Evolutionary conservation across 106 monocot species (phyloP), one percentile per base, ranked within the genome.

Genomic region (Ottelia alismoides): DNA sequence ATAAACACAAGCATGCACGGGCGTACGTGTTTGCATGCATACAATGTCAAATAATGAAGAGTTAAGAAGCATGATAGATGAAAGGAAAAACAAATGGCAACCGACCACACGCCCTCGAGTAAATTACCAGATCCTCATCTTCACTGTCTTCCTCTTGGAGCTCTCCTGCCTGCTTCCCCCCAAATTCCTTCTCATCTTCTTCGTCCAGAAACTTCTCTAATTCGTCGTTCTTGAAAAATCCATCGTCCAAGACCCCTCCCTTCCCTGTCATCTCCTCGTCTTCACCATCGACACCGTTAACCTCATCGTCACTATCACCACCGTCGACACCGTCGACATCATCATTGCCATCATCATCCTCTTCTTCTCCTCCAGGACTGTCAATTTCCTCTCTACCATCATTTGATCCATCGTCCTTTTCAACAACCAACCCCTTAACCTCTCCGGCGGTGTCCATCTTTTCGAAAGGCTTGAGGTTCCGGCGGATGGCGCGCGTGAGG

Each of bases 151-250:
- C 65, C 19, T 55, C 65, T 30, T 57, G 74, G 31, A 44, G 44
- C 28, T 62, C 50, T 3, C 51, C 65, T 23, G 62, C 72, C 32
- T 66, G 62, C 7, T 66, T 70, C n/a, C 65, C 66, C 11, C 73
- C 79, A 47, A 73, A 88, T 55, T 79, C 82, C 65, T 68, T 62
- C 11, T 56, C 82, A 59, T 88, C 88, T n/a, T 66, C 82, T 25
- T 67, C 56, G 61, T 65, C 64, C 52, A 82, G 52, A 49, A 69
- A 88, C 44, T 76, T 67, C 66, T 73, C 75, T 61, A 88, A 30
- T 21, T 83, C 88, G 9, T 83, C 65, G 11, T 76, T 73, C 63
- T 79, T 76, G 30, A 88, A 58, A 53, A 88, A 88, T 21, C 30
- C 21, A 45, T 78, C 78, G 45, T 73, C 72, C 31, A 72, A 48